Base-by-base conservation (phyloP, 345 rosid genomes). In the Populus alba region DNA sequence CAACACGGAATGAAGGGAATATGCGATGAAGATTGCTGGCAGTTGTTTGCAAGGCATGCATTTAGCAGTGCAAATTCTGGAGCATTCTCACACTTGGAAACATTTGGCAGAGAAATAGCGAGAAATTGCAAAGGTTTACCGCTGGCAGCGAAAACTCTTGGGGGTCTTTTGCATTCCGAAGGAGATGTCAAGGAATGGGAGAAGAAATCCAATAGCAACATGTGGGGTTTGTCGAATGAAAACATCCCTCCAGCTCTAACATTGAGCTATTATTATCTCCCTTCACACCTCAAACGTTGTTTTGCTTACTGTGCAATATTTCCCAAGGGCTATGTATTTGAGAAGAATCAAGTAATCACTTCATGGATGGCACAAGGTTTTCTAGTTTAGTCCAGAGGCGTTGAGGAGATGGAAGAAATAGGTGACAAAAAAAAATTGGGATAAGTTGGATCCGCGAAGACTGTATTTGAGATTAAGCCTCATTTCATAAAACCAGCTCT, bases 351-450 rank as follows among this genome's bases (percentile, higher is more conserved):
- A 71, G 27, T 80, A 0, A 33, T 80, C 35, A 57, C 8, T 27
- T 75, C 76, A 35, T 80, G 79, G 83, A 80, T 80, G 68, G 75
- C 76, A 27, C 72, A 80, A 17, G 83, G 83, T 1, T 70, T 75
- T 31, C 0, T 75, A 8, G 15, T 23, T 3, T 35, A 37, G 53
- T 27, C 70, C 2, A 15, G 27, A 11, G 53, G 8, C 18, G 23
- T 37, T 5, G 75, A 59, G 39, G 47, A 70, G n/a, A 49, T 37
- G 17, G 79, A 75, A 70, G 72, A 75, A 51, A 11, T 63, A 1
- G 76, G 79, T 27, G 65, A 49, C 1, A 57, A 63, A 13, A 75
- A 49, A n/a, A n/a, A n/a, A n/a, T n/a, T n/a, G n/a, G n/a, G n/a
- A n/a, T n/a, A n/a, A n/a, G n/a, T n/a, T n/a, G n/a, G n/a, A n/a